A percentile compares a stretch with the other conserved stretches of the same genome.
Evolutionary conservation across 352 stramenopile species (phyloP).

Genomic region (Phytophthora chlamydospora): DNA sequence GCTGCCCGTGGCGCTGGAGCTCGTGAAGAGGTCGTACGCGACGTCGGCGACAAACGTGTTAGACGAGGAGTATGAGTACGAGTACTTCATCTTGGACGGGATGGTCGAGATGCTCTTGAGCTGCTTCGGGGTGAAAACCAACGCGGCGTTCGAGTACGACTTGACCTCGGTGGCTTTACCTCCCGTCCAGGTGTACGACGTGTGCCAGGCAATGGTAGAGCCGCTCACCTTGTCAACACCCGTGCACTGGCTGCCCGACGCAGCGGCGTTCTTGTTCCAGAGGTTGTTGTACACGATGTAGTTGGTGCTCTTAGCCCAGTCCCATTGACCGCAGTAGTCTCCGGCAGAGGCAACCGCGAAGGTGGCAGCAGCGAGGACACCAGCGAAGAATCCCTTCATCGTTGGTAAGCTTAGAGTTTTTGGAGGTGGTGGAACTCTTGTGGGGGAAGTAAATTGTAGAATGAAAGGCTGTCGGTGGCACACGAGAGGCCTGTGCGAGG

Average conservation of each 20-base stretch:
- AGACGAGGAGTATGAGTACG: constrained; percentile 25
- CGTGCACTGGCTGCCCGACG: constrained; percentile 51
- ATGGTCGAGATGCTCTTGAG: constrained; percentile 36
- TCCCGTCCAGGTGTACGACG: constrained; percentile 43
- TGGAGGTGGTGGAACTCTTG: background rate
- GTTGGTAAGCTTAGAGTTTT: background rate
- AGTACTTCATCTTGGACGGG: constrained; percentile 38
- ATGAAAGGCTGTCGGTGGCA: background rate
- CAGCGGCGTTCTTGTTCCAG: constrained; percentile 42
- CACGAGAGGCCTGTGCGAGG: background rate
- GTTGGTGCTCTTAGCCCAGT: constrained; percentile 31
- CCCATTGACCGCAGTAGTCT: constrained; percentile 46
- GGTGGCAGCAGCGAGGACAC: constrained; percentile 18
- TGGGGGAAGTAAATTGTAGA: constrained; percentile 26
- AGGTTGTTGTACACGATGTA: constrained; percentile 62
- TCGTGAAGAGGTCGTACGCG: constrained; percentile 40
- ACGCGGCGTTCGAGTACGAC: constrained; percentile 46
- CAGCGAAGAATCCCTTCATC: constrained; percentile 31
- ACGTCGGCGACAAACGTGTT: constrained; percentile 38
- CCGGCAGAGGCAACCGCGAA: constrained; percentile 20
- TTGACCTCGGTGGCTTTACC: constrained; percentile 38
- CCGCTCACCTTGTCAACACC: constrained; percentile 42
- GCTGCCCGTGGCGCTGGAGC: constrained; percentile 22
- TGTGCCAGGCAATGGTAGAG: constrained; percentile 48
- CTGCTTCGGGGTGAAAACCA: constrained; percentile 40